These are phyloP conservation scores for Trichosporon sp. DNA, from an alignment of 1,284 basidiomycete species.

Conservation along the genomic window DNA sequence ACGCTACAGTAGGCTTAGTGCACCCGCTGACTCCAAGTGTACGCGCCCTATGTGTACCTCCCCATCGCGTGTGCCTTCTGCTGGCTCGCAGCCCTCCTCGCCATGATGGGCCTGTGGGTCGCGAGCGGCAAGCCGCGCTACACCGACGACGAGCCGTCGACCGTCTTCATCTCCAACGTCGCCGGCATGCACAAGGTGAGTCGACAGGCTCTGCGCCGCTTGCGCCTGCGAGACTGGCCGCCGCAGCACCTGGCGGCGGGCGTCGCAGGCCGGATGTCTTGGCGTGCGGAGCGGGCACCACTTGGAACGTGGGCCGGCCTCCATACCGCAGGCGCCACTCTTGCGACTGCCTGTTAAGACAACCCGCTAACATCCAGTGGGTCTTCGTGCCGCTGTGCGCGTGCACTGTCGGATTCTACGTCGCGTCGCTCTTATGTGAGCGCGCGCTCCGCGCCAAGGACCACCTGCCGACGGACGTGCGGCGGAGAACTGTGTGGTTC, in stretches of 20 bases:
- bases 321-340: not conserved
- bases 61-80: slow-evolving; percentile 35
- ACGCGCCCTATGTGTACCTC: slow-evolving; percentile 47
- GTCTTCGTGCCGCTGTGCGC: not conserved
- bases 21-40: slow-evolving; percentile 34
- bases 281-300: not conserved
- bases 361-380: not conserved
- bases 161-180: slow-evolving; percentile 53
- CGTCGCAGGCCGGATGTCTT: not conserved
- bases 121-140: slow-evolving; percentile 46
- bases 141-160: slow-evolving; percentile 39
- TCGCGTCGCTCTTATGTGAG: slow-evolving; percentile 50
- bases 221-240: too few species aligned
- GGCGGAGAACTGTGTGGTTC: slow-evolving; percentile 45
- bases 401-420: slow-evolving; percentile 36
- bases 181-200: slow-evolving; percentile 46
- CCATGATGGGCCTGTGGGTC: slow-evolving; percentile 49
- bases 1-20: not conserved
- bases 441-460: slow-evolving; percentile 53
- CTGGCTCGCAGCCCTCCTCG: slow-evolving; percentile 44
- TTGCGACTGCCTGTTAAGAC: not conserved
- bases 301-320: not conserved
- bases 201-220: not conserved
- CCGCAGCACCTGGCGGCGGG: too few species aligned
- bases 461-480: slow-evolving; percentile 51